Percentiles rank a stretch among this genome's conserved stretches.
Evolutionary conservation across 306 rosid species (phyloP).

Genomic region (Alnus glutinosa): DNA sequence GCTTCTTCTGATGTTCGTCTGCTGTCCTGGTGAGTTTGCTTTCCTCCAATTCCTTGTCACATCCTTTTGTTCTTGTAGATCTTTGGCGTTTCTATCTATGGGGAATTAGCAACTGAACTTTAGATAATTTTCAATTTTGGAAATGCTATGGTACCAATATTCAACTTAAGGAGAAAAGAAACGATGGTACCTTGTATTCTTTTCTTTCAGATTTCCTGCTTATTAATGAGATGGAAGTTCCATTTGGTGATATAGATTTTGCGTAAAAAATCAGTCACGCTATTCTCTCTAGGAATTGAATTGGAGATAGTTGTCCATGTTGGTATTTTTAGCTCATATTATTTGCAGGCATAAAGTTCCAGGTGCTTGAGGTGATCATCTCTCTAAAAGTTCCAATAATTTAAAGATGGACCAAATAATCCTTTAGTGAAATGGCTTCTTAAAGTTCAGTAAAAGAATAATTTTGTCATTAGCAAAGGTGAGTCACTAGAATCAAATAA

Average conservation of each 20-base stretch:
- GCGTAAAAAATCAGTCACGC: neutral
- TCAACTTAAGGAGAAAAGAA: neutral
- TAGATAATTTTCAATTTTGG: neutral
- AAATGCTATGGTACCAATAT: neutral
- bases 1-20: slow-evolving; percentile 72
- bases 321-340: too few species aligned
- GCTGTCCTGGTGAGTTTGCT: slow-evolving; percentile 66
- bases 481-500: too few species aligned
- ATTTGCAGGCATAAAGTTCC: neutral
- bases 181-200: neutral
- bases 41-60: neutral
- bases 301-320: neutral
- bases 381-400: too few species aligned
- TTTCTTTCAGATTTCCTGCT: neutral
- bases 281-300: neutral
- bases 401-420: too few species aligned
- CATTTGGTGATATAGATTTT: neutral
- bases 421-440: too few species aligned
- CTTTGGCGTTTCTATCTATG: neutral
- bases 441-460: too few species aligned
- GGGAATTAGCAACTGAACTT: neutral
- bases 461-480: too few species aligned
- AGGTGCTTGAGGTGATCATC: too few species aligned
- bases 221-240: neutral
- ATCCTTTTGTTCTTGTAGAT: neutral